phyloP scores from a whole-genome alignment of 2,329 filamentous ascomycete species.

The Onygenales sp. region DNA sequence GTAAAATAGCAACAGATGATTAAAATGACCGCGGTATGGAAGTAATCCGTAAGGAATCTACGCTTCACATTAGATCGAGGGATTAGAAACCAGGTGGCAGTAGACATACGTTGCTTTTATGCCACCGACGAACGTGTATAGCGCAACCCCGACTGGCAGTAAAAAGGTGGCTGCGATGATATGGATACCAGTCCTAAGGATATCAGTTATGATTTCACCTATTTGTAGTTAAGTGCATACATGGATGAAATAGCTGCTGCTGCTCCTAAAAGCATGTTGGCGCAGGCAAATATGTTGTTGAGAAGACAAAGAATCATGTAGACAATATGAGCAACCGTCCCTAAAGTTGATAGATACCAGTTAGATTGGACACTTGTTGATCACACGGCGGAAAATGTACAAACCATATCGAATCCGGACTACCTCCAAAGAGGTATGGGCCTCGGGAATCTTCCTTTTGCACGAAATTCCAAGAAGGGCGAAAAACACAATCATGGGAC shows the following conservation, averaged over 20 bases:
- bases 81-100: neutral
- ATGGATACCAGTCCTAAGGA: constrained; percentile 39
- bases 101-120: constrained; percentile 29
- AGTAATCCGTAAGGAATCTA: constrained; percentile 42
- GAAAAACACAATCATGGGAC: constrained; percentile 49
- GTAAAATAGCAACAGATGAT: constrained; percentile 43
- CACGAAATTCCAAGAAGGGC: constrained; percentile 42
- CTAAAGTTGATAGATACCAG: constrained; percentile 12
- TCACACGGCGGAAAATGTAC: neutral
- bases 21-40: constrained; percentile 47
- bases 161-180: constrained; percentile 43
- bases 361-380: neutral
- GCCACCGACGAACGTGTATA: constrained; percentile 32
- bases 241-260: constrained; percentile 33
- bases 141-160: constrained; percentile 28
- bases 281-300: constrained; percentile 46
- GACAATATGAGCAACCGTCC: constrained; percentile 38
- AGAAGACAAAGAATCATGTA: constrained; percentile 45
- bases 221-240: constrained; percentile 10
- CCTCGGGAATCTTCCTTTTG: constrained; percentile 45
- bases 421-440: constrained; percentile 46
- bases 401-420: constrained; percentile 43
- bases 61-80: constrained; percentile 2
- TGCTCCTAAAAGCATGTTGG: constrained; percentile 44
- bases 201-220: neutral